Conservation (phyloP, 306 rosid species). For the Vicia sativa region DNA sequence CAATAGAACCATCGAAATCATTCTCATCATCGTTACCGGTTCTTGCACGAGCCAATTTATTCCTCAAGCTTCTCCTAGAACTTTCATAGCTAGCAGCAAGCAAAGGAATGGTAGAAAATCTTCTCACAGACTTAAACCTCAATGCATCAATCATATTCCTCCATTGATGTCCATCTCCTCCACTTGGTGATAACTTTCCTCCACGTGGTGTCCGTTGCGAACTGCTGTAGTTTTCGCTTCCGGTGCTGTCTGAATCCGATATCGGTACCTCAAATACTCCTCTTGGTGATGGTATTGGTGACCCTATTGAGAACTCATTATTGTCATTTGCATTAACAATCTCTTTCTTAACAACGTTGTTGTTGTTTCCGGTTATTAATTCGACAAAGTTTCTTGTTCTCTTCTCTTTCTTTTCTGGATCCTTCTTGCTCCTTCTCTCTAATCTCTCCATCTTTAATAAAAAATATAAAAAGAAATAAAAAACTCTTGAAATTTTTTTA, state of each 20-base stretch:
- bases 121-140: constrained; percentile 61
- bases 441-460: constrained; percentile 31
- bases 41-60: constrained; percentile 61
- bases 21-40: constrained; percentile 5
- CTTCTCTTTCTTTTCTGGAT: constrained; percentile 27
- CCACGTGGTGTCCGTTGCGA: background rate
- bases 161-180: constrained; percentile 50
- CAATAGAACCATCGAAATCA: constrained; percentile 39
- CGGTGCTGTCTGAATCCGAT: constrained; percentile 54
- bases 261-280: constrained; percentile 63
- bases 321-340: background rate
- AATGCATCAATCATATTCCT: constrained; percentile 60
- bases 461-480: background rate
- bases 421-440: constrained; percentile 18
- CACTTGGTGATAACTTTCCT: background rate
- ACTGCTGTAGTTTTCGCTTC: constrained; percentile 31
- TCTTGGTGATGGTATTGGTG: constrained; percentile 66
- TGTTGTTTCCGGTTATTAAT: background rate
- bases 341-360: constrained; percentile 2
- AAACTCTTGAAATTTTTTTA: background rate
- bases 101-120: constrained; percentile 60
- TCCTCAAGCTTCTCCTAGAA: constrained; percentile 51
- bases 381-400: constrained; percentile 24
- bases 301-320: constrained; percentile 27
- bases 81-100: constrained; percentile 54